Percentiles rank a stretch among this genome's conserved stretches.
Evolutionary conservation across 2,329 filamentous ascomycete species (phyloP).

Genomic region (Arthrobotrys sphaeroides): DNA sequence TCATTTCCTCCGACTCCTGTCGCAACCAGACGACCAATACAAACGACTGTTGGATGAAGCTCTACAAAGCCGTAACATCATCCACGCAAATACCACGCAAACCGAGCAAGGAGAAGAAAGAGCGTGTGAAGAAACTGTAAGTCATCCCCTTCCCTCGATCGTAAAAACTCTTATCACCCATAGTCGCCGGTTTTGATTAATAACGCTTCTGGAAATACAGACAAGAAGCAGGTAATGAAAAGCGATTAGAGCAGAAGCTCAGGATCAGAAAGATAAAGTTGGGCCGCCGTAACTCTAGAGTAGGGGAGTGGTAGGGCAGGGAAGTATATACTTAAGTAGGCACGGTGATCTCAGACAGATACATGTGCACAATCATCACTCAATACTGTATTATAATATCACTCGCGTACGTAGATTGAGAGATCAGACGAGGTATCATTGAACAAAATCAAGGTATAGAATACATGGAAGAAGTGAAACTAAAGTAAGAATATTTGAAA

Average conservation of each 20-base stretch:
- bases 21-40: conserved; percentile 31
- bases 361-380: no score
- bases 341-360: no score
- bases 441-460: neutral
- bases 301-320: neutral
- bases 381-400: no score
- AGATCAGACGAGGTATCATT: neutral
- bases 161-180: neutral
- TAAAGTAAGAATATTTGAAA: neutral
- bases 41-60: conserved; percentile 29
- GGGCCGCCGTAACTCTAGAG: neutral
- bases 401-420: neutral
- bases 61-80: neutral
- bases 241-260: neutral
- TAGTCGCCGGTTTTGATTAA: neutral
- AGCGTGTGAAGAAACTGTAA: conserved; percentile 36
- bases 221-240: neutral
- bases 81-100: conserved; percentile 1
- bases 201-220: neutral
- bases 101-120: conserved; percentile 3
- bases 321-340: neutral
- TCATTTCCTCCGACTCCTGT: conserved; percentile 28
- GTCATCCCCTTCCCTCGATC: neutral
- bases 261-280: neutral
- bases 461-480: neutral